phyloP scores from a whole-genome alignment of 75 land plant species.

The Picea sitchensis region DNA sequence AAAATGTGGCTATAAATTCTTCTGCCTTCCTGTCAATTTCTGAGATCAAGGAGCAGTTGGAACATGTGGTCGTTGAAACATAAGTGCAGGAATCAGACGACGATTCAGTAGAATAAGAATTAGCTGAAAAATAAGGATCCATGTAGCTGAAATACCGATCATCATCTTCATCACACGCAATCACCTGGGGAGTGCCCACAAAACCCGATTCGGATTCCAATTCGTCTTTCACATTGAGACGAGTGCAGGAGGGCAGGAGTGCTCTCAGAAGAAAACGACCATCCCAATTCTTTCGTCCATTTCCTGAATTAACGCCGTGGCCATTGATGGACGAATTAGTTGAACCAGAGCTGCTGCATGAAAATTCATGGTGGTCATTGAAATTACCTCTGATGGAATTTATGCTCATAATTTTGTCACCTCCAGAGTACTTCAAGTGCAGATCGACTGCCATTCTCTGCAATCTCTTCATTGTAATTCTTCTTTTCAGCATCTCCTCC shows the following conservation, averaged over 20 bases:
- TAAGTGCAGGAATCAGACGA: too few relatives aligned
- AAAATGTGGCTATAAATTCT: conserved; percentile 48
- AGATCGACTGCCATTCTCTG: background rate
- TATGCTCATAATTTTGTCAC: background rate
- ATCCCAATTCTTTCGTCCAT: background rate
- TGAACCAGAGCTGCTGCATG: background rate
- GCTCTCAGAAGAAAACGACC: background rate
- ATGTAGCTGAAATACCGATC: too few relatives aligned
- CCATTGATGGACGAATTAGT: too few relatives aligned
- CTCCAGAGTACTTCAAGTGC: background rate
- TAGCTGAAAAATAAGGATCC: too few relatives aligned
- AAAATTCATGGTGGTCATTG: background rate
- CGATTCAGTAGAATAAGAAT: too few relatives aligned
- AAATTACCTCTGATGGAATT: background rate
- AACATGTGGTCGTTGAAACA: background rate
- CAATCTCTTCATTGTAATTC: background rate
- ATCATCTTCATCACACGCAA: background rate
- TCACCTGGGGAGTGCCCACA: background rate
- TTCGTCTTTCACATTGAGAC: background rate
- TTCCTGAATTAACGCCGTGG: too few relatives aligned
- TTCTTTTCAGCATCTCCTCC: background rate
- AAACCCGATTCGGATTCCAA: background rate
- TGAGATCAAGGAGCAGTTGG: background rate
- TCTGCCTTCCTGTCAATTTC: conserved; percentile 50
- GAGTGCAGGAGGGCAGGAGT: background rate